Base-by-base conservation (phyloP, 140 eudicot species). In the Oenanthe javanica region DNA sequence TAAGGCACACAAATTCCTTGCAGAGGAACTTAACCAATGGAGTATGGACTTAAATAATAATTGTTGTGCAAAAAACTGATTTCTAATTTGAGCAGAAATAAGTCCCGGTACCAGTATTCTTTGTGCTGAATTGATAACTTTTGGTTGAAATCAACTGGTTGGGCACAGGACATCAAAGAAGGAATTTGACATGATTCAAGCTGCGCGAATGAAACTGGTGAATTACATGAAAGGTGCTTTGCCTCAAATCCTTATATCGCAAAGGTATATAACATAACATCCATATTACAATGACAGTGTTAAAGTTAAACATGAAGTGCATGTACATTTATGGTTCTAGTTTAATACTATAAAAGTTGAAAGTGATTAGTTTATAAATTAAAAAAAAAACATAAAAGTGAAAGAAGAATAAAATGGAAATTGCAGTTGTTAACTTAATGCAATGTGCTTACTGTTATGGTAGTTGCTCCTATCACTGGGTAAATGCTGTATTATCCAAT, bases 1-100 rank as follows among this genome's bases (percentile, higher is more conserved):
- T 38, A 36, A 70, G 76, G 76, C 49, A 4, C 76, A 72, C 49
- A 72, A 72, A 15, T 42, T 42, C 15, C 49, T 72, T 72, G 76
- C 43, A 72, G 42, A 66, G 42, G 31, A 72, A 40, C 52, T 72
- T 19, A 15, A 43, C 2, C 48, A 72, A 36, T 36, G 40, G 40
- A 36, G 40, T 36, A 14, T 72, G 42, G 13, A 4, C 31, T 72
- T 7, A 9, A 42, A 72, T 18, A 19, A 43, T 9, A 25, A 42
- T 15, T 6, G 14, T 42, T 8, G 14, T 8, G 49, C 25, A 18
- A 69, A 42, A 16, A 1, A 71, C 48, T 71, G 76, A 6, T 21
- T 40, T 18, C 11, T 15, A 43, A 27, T 4, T 36, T 31, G 42
- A 40, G 40, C 45, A 70, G 19, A 70, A 23, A 70, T 12, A 71